Evolutionary conservation across 371 early-diverging fungal genomes (phyloP).

Genomic region (Mucor mucedo): DNA sequence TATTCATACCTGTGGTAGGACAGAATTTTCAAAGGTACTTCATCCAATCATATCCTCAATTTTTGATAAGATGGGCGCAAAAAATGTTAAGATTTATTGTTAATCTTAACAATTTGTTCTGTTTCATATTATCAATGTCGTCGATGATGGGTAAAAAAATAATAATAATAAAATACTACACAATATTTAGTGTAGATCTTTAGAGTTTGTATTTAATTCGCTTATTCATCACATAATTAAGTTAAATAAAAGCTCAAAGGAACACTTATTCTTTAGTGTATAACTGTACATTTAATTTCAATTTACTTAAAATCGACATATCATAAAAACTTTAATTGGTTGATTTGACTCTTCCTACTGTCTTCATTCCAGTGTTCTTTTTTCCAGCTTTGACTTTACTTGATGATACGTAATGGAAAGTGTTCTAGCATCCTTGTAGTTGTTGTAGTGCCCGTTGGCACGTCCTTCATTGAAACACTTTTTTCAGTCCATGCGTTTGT

Average conservation of each 20-base stretch:
- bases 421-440: slow-evolving; percentile 17
- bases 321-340: slow-evolving; percentile 4
- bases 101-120: neutral
- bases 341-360: slow-evolving; percentile 8
- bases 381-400: slow-evolving; percentile 7
- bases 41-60: no score
- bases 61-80: no score
- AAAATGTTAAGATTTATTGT: no score
- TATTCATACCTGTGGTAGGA: slow-evolving; percentile 4
- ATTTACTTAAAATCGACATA: slow-evolving; percentile 7
- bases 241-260: slow-evolving; percentile 12
- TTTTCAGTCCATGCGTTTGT: slow-evolving; percentile 18
- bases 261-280: slow-evolving; percentile 11
- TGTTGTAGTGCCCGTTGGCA: slow-evolving; percentile 9
- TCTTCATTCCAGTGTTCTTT: slow-evolving; percentile 16
- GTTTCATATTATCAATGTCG: neutral
- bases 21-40: slow-evolving; percentile 4
- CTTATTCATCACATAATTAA: no score
- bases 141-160: slow-evolving; percentile 1
- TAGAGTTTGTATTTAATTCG: slow-evolving; percentile 9
- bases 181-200: slow-evolving; percentile 2
- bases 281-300: slow-evolving; percentile 10
- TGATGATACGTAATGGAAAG: slow-evolving; percentile 16
- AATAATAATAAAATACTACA: slow-evolving; percentile 1
- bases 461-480: slow-evolving; percentile 17